Evolutionary conservation across 352 stramenopile species (phyloP), one percentile per base, ranked within the genome.

Genomic region (Blastocystis sp.): DNA sequence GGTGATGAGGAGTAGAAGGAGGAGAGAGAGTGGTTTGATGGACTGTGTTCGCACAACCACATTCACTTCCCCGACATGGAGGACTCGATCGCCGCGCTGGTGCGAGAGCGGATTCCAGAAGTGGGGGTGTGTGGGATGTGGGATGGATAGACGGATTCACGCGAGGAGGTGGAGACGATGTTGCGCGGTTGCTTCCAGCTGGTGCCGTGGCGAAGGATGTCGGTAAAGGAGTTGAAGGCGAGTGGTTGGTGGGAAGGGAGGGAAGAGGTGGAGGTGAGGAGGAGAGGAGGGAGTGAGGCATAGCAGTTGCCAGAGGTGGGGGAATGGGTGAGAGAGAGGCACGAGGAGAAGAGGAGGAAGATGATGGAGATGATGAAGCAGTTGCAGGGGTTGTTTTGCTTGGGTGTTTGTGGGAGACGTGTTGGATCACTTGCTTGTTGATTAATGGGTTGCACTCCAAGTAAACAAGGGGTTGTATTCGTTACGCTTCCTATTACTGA

Each of bases 311-410:
- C 34, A 19, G 66, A 77, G 38, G 21, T 61, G 28, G 34, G 60
- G 52, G 43, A 59, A 34, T 61, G 43, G 66, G 10, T 23, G 52
- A 19, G 52, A 10, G 52, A 59, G 43, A 21, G 53, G 21, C n/a
- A 43, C 10, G 38, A 77, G 17, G n/a, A 53, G 23, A 61, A 61
- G 66, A 19, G 34, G 52, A 28, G 66, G 17, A 53, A 23, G 45
- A 34, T 77, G n/a, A 77, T 77, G 66, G 40, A 59, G 21, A 56
- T 71, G 64, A 48, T 38, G 14, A 5, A 48, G 52, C 66, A 77
- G 40, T 41, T 53, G 19, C 14, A 60, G n/a, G n/a, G 14, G 21
- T 61, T 19, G 19, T 61, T 61, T 34, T 34, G 28, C 28, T 34
- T 34, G 28, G 28, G 28, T 34, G 28, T 34, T 34, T 34, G 28